Evolutionary conservation across 148 eudicot species (phyloP).

Genomic region (Amaranthus cruentus): DNA sequence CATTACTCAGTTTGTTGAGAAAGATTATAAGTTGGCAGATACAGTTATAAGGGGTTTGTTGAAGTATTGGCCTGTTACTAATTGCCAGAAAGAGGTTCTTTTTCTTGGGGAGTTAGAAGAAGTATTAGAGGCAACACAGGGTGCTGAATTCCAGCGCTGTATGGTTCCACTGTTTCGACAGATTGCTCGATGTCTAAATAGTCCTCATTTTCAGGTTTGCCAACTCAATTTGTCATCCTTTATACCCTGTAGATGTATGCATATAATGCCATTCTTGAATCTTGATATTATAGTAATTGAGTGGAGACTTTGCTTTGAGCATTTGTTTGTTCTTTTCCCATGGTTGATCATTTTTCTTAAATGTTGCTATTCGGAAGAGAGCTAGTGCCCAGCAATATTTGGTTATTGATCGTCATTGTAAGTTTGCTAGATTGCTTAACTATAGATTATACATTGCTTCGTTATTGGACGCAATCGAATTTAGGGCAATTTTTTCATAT

Average conservation of each 20-base stretch:
- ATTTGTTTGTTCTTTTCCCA: neutral
- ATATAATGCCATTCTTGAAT: neutral
- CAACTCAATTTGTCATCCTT: neutral
- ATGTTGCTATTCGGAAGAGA: no score
- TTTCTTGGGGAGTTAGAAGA: constrained; percentile 76
- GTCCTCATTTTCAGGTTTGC: constrained; percentile 70
- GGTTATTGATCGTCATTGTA: no score
- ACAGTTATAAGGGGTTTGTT: constrained; percentile 64
- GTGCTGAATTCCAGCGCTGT: constrained; percentile 66
- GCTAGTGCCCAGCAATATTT: no score
- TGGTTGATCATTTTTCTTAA: neutral
- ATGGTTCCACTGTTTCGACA: constrained; percentile 68
- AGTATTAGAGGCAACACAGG: constrained; percentile 64
- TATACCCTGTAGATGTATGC: neutral
- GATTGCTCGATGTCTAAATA: constrained; percentile 54
- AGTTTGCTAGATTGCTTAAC: no score
- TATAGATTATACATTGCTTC: no score
- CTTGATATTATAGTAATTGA: neutral
- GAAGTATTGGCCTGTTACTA: constrained; percentile 83
- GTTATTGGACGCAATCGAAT: no score
- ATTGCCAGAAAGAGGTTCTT: constrained; percentile 67
- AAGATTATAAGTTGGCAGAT: constrained; percentile 68
- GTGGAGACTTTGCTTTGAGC: neutral
- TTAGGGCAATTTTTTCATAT: no score
- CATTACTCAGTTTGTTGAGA: constrained; percentile 74